Conservation (phyloP, 2,329 filamentous ascomycete species). For the Aureobasidium leucospermi region DNA sequence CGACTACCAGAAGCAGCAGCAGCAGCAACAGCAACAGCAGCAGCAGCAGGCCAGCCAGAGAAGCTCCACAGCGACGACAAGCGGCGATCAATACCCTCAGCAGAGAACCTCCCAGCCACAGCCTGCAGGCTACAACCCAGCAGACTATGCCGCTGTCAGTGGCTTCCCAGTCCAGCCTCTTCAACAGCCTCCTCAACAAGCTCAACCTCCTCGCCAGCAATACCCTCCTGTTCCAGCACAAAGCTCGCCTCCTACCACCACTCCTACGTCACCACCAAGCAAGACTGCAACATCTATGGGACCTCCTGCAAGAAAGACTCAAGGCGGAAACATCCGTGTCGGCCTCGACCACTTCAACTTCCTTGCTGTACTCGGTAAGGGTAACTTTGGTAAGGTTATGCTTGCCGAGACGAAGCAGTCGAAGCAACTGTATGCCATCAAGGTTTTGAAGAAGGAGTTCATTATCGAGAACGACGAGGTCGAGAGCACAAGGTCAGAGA, state of each 20-base stretch:
- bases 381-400: constrained; percentile 99
- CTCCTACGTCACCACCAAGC: constrained; percentile 27
- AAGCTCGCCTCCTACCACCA: constrained; percentile 34
- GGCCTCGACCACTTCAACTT: constrained; percentile 99
- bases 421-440: constrained; percentile 92
- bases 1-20: constrained; percentile 30
- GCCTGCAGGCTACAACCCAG: constrained; percentile 61
- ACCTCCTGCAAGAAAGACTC: constrained; percentile 59
- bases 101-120: constrained; percentile 33
- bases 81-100: constrained; percentile 12
- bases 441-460: constrained; percentile 98
- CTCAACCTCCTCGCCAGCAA: constrained; percentile 30
- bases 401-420: constrained; percentile 91
- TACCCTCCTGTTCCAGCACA: constrained; percentile 43
- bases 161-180: constrained; percentile 26
- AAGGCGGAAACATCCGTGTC: constrained; percentile 74
- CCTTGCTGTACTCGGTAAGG: constrained; percentile 93
- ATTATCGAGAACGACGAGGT: constrained; percentile 99
- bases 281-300: constrained; percentile 40
- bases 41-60: constrained; percentile 15
- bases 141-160: constrained; percentile 56
- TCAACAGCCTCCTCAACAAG: constrained; percentile 40
- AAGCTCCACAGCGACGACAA: constrained; percentile 21
- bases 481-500: constrained; percentile 94
- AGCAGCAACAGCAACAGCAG: constrained; percentile 16